A percentile compares a stretch with the other conserved stretches of the same genome.
Evolutionary conservation across 441 rosid species (phyloP).

Genomic region (Geranium incanum): DNA sequence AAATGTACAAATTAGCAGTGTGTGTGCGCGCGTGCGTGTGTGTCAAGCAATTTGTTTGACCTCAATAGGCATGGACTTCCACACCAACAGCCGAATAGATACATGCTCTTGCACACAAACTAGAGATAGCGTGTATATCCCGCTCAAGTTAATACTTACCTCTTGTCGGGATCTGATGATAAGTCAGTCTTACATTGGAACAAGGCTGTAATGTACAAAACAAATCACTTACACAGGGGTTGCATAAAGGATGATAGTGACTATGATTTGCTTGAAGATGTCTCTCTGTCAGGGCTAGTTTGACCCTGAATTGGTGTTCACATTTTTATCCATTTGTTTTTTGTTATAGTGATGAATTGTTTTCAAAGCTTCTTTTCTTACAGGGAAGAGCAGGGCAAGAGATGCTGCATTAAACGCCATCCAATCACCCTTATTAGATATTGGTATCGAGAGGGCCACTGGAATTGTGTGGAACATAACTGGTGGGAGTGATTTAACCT

Average conservation of each 20-base stretch:
- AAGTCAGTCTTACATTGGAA: not conserved
- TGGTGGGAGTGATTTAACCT: slow-evolving; percentile 84
- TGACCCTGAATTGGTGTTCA: slow-evolving; percentile 4
- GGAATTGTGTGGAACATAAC: slow-evolving; percentile 98
- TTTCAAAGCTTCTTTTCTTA: slow-evolving; percentile 14
- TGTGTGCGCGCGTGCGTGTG: not conserved
- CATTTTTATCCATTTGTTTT: slow-evolving; percentile 11
- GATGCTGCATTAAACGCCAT: slow-evolving; percentile 97
- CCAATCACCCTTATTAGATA: slow-evolving; percentile 85
- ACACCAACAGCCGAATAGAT: no score
- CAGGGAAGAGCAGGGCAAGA: slow-evolving; percentile 93
- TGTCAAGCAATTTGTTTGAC: no score
- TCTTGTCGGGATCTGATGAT: no score
- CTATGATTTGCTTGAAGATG: not conserved
- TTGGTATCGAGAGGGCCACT: slow-evolving; percentile 97
- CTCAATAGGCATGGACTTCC: no score
- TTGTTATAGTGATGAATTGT: not conserved
- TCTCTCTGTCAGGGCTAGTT: not conserved
- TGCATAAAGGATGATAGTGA: no score
- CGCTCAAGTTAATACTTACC: no score
- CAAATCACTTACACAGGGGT: no score
- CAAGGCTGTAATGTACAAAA: not conserved
- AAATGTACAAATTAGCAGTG: not conserved
- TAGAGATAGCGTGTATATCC: no score
- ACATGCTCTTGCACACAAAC: no score